phyloP scores from a whole-genome alignment of 176 grass and related monocot genomes.

The Hordeum marinum region DNA sequence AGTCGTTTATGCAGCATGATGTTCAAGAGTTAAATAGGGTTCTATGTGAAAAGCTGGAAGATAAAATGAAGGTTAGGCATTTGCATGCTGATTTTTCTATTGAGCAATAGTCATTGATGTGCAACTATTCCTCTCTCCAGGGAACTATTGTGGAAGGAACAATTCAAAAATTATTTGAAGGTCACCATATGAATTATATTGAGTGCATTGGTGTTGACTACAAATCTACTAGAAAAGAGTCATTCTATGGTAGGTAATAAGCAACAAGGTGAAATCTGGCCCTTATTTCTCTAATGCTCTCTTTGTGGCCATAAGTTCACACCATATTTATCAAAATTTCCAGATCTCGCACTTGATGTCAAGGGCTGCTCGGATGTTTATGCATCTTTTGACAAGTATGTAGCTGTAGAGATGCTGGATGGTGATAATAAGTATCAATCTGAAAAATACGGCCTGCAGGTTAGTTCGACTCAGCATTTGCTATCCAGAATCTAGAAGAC shows the following conservation, averaged over 20 bases:
- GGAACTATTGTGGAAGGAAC: slow-evolving; percentile 68
- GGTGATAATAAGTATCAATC: slow-evolving; percentile 83
- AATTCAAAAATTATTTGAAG: slow-evolving; percentile 76
- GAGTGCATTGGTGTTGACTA: slow-evolving; percentile 75
- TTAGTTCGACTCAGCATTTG: slow-evolving; percentile 19
- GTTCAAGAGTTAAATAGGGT: slow-evolving; percentile 81
- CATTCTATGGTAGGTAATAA: slow-evolving; percentile 72
- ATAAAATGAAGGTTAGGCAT: slow-evolving; percentile 80
- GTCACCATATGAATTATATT: slow-evolving; percentile 89
- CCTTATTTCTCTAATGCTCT: slow-evolving; percentile 1
- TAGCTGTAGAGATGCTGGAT: slow-evolving; percentile 64
- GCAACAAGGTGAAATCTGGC: slow-evolving; percentile 2
- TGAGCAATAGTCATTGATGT: background rate
- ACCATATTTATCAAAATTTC: background rate
- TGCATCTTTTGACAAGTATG: slow-evolving; percentile 88
- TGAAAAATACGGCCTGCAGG: slow-evolving; percentile 73
- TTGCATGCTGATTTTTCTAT: background rate
- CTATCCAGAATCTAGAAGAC: background rate
- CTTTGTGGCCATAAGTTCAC: background rate
- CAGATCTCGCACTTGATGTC: slow-evolving; percentile 77
- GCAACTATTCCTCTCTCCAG: slow-evolving; percentile 29
- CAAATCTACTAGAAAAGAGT: slow-evolving; percentile 77
- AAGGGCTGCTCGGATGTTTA: slow-evolving; percentile 79
- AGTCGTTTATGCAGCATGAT: slow-evolving; percentile 87
- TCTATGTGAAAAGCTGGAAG: slow-evolving; percentile 79